Evolutionary conservation across 129 eudicot genomes (phyloP), one percentile per base, ranked within the genome.

Genomic region (Centella asiatica): DNA sequence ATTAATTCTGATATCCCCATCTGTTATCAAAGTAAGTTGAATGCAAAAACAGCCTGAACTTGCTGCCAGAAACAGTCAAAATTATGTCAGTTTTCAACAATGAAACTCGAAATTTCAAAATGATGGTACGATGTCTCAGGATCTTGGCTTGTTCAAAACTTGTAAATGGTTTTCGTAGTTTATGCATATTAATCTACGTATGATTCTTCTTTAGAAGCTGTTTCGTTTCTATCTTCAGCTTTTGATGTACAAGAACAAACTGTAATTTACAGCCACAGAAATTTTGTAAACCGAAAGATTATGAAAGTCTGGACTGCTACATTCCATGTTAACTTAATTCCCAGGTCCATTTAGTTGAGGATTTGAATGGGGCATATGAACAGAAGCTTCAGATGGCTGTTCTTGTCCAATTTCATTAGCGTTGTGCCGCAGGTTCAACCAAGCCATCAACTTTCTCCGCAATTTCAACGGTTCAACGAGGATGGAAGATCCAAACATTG

Each of bases 401-500:
- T 77, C 59, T 22, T 69, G 85, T 17, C 44, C 50, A 24, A 51
- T 67, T 40, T 68, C 76, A 14, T 54, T 9, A 55, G 82, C 25
- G 69, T 6, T 62, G 0, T 18, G 76, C 59, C 68, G 76, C 47
- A 68, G 75, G 37, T 64, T 56, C 57, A 78, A 64, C 81, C 78
- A 60, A 57, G 61, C 34, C 19, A 55, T 69, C 85, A 75, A 74
- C 51, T 80, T 73, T 49, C 78, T 74, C 55, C 79, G 67, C 86
- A 81, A 74, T 76, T 78, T 87, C 34, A 72, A 57, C 18, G 82
- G 5, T 55, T 93, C 96, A 31, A 73, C 68, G 57, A 85, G 22
- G 4, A 85, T 64, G 23, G 89, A 93, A 42, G 86, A 74, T 28
- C 81, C 89, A 56, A 95, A 84, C 99, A 93, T 85, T 67, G 87